These are phyloP conservation scores for Rhodocollybia butyracea DNA, from an alignment of 768 basidiomycete genomes.

Conservation along the genomic window DNA sequence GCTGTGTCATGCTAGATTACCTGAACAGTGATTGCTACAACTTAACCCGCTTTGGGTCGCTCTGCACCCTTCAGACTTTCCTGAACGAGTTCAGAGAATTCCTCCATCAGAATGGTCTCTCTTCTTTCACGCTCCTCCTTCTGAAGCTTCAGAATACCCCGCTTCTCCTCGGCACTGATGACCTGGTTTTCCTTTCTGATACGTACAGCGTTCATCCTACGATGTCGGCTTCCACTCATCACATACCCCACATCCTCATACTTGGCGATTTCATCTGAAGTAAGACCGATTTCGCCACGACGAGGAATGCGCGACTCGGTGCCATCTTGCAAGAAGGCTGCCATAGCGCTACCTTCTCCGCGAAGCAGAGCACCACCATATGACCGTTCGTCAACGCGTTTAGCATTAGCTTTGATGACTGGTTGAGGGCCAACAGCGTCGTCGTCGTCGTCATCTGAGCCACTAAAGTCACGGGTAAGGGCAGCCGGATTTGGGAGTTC, in stretches of 20 bases:
- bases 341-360: conserved; percentile 98
- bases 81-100: conserved; percentile 80
- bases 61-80: conserved; percentile 63
- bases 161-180: conserved; percentile 97
- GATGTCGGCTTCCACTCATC: conserved; percentile 94
- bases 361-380: conserved; percentile 89
- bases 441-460: conserved; percentile 31
- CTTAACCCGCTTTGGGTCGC: conserved; percentile 4
- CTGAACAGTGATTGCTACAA: background rate
- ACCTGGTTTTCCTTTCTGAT: conserved; percentile 99
- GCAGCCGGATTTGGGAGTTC: conserved; percentile 4
- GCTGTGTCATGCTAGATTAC: no score
- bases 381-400: conserved; percentile 72
- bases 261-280: conserved; percentile 80
- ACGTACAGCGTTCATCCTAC: conserved; percentile 97
- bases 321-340: conserved; percentile 88
- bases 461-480: background rate
- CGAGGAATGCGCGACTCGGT: conserved; percentile 89
- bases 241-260: conserved; percentile 94
- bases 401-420: conserved; percentile 34
- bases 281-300: conserved; percentile 96
- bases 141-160: conserved; percentile 92
- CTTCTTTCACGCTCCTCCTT: conserved; percentile 90
- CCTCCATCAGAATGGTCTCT: conserved; percentile 84
- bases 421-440: conserved; percentile 77